Evolutionary conservation across 176 grass and related monocot genomes (phyloP), one percentile per base, ranked within the genome.

Genomic region (Raddia distichophylla): DNA sequence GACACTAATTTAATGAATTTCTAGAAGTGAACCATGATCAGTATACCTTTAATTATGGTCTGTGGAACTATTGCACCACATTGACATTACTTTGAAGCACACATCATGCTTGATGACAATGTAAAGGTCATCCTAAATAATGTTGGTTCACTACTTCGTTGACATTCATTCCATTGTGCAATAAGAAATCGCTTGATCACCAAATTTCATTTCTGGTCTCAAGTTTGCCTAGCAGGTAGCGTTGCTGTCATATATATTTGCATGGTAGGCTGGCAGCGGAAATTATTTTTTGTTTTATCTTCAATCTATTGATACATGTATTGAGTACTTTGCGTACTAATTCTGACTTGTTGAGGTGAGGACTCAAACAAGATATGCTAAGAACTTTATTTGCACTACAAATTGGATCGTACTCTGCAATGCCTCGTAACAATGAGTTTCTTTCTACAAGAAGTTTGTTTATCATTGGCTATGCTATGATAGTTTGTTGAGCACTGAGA

Each of bases 11-110:
- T 42, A 12, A 18, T 50, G 15, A 60, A 75, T 86, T 8, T 34
- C 16, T 60, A n/a, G 58, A 69, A 81, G 16, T 70, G 1, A 33
- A 59, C 56, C 51, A 55, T 20, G 12, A 61, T 54, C 19, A 4
- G 5, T 20, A 47, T 49, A 51, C 59, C 42, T 56, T 8, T 40
- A 79, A 33, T 64, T 67, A 6, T 54, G 4, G 10, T 55, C 10
- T 15, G 5, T 69, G 19, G 50, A 18, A 57, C 49, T 2, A 48
- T 35, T 83, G 50, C 49, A 48, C 3, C 19, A 12, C 13, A 8
- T 64, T 73, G 18, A 55, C n/a, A 63, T 70, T 77, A 60, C 64
- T 63, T 86, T 63, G 27, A 53, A 67, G 7, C 9, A 51, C 12
- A 43, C 18, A 51, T 61, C 47, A 81, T 61, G 34, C 53, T 46